These are phyloP conservation scores for Centella asiatica DNA, from an alignment of 129 eudicot species.

Conservation along the genomic window DNA sequence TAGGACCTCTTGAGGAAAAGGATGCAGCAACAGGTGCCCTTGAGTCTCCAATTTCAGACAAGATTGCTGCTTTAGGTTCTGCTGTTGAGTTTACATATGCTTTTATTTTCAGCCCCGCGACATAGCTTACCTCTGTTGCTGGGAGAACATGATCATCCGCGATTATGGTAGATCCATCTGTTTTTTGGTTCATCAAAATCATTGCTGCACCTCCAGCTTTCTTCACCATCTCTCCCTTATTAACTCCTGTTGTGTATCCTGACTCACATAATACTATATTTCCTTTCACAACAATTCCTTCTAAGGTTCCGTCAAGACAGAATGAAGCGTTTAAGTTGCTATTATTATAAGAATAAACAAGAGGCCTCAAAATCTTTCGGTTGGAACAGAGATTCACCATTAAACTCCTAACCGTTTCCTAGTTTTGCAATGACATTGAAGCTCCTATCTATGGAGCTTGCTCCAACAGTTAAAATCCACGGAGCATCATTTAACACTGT, in stretches of 20 bases:
- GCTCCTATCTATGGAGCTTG: slow-evolving; percentile 45
- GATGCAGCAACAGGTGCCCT: slow-evolving; percentile 40
- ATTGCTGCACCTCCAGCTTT: slow-evolving; percentile 41
- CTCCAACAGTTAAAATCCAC: slow-evolving; percentile 63
- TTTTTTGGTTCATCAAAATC: slow-evolving; percentile 22
- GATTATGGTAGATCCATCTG: slow-evolving; percentile 14
- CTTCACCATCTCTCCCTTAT: slow-evolving; percentile 32
- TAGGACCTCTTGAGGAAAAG: slow-evolving; percentile 50
- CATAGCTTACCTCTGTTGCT: slow-evolving; percentile 30
- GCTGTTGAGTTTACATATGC: slow-evolving; percentile 27
- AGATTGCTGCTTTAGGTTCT: slow-evolving; percentile 25
- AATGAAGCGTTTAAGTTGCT: slow-evolving; percentile 21
- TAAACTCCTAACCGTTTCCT: slow-evolving; percentile 23
- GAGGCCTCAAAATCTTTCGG: slow-evolving; percentile 39
- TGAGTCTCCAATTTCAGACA: slow-evolving; percentile 30
- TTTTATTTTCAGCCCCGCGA: slow-evolving; percentile 25
- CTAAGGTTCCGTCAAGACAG: slow-evolving; percentile 28
- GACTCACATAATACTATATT: slow-evolving; percentile 39
- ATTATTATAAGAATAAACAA: slow-evolving; percentile 30
- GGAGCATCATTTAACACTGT: slow-evolving; percentile 46
- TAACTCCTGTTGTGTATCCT: slow-evolving; percentile 19
- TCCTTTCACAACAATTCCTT: slow-evolving; percentile 27
- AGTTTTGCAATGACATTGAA: slow-evolving; percentile 25
- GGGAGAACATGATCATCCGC: slow-evolving; percentile 44
- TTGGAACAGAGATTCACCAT: slow-evolving; percentile 40